Conservation (phyloP, 2,329 filamentous ascomycete genomes). For the Periconia macrospinosa region DNA sequence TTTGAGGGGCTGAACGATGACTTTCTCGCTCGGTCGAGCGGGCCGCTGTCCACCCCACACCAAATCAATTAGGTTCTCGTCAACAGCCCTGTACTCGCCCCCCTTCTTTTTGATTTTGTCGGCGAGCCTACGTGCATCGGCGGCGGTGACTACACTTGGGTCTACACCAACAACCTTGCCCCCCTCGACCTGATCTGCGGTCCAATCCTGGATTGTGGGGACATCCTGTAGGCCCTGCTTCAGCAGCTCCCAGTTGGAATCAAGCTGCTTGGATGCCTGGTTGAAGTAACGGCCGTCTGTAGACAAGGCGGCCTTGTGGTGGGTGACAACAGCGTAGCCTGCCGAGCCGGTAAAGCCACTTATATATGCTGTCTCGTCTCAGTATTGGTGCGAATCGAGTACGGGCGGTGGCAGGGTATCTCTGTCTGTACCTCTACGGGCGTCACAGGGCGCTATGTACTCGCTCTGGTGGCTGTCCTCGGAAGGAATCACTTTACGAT, state of each 20-base stretch:
- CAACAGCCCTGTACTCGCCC: conserved; percentile 74
- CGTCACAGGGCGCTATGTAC: conserved; percentile 97
- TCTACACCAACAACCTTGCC: conserved; percentile 92
- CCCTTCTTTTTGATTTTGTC: conserved; percentile 88
- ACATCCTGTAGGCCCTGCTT: conserved; percentile 94
- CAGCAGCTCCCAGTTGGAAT: conserved; percentile 85
- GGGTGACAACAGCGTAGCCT: conserved; percentile 86
- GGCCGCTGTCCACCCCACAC: conserved; percentile 83
- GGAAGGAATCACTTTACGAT: conserved; percentile 77
- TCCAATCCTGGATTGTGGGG: conserved; percentile 97
- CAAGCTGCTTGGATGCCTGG: conserved; percentile 88
- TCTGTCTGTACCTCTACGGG: conserved; percentile 64
- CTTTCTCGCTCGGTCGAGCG: conserved; percentile 71
- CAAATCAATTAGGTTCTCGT: conserved; percentile 83
- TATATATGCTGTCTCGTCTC: conserved; percentile 67
- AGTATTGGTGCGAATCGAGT: conserved; percentile 23
- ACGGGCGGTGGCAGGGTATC: conserved; percentile 7
- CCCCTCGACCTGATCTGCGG: conserved; percentile 78
- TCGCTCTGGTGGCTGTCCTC: conserved; percentile 98
- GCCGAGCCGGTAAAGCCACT: conserved; percentile 94
- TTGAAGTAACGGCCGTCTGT: conserved; percentile 99
- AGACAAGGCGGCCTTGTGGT: conserved; percentile 82
- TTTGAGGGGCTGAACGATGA: conserved; percentile 70
- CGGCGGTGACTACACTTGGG: conserved; percentile 78
- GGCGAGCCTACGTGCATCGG: conserved; percentile 72